A percentile compares a stretch with the other conserved stretches of the same genome.
Conservation (phyloP, 345 rosid species). For the Linum usitatissimum region DNA sequence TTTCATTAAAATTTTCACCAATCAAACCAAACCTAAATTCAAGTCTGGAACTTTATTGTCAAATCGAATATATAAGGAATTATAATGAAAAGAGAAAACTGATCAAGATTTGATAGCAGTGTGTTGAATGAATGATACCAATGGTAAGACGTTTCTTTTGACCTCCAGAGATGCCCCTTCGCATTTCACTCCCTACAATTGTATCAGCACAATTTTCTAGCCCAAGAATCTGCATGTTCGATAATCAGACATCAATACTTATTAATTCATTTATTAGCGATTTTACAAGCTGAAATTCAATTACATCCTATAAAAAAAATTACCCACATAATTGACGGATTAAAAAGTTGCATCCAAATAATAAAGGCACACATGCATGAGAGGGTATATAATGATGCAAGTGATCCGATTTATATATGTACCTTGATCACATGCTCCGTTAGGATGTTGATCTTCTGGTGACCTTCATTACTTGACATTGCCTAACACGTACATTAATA, state of each 20-base stretch:
- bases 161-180: conserved; percentile 44
- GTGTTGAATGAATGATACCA: conserved; percentile 14
- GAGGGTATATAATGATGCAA: not conserved
- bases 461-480: not conserved
- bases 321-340: no score
- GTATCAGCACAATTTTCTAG: conserved; percentile 42
- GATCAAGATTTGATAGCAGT: not conserved
- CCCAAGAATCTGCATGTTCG: conserved; percentile 27
- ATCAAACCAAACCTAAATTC: no score
- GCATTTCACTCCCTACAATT: conserved; percentile 34
- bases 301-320: no score
- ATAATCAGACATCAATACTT: no score
- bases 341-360: no score
- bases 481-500: not conserved
- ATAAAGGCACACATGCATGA: not conserved
- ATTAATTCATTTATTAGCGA: no score
- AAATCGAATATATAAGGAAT: no score
- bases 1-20: no score
- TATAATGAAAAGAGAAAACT: no score
- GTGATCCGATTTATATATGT: not conserved
- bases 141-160: conserved; percentile 42
- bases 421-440: not conserved
- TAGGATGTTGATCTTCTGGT: not conserved
- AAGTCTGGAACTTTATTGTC: no score
- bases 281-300: no score